A percentile compares a stretch with the other conserved stretches of the same genome.
Conservation (phyloP, 2,329 filamentous ascomycete species). For the Alternaria sp. region DNA sequence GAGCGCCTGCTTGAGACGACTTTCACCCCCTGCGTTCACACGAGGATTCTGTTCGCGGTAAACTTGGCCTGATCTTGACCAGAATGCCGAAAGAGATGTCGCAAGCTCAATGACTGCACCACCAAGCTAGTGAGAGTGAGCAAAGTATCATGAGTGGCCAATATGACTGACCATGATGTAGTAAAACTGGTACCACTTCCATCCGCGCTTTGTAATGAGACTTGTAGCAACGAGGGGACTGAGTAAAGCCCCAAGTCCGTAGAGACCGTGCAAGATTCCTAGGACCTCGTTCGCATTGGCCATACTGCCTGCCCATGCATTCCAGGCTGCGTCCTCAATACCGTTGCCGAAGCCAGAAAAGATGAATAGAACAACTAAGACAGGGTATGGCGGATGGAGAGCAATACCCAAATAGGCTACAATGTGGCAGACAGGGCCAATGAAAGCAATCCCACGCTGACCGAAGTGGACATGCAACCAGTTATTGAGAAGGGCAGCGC, state of each 20-base stretch:
- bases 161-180: slow-evolving; percentile 65
- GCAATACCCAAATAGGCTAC: slow-evolving; percentile 69
- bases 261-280: slow-evolving; percentile 73
- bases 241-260: slow-evolving; percentile 73
- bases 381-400: slow-evolving; percentile 72
- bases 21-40: slow-evolving; percentile 50
- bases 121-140: slow-evolving; percentile 39
- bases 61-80: slow-evolving; percentile 64
- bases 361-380: slow-evolving; percentile 68
- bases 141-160: background rate
- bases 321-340: slow-evolving; percentile 67
- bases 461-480: slow-evolving; percentile 68
- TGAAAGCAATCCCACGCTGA: slow-evolving; percentile 73
- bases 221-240: slow-evolving; percentile 73
- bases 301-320: slow-evolving; percentile 72
- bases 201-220: slow-evolving; percentile 67
- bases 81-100: slow-evolving; percentile 65
- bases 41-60: slow-evolving; percentile 61
- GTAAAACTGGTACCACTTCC: slow-evolving; percentile 76
- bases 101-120: slow-evolving; percentile 64
- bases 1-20: slow-evolving; percentile 60
- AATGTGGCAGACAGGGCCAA: slow-evolving; percentile 69
- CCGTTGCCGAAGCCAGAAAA: slow-evolving; percentile 76
- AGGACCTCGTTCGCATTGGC: slow-evolving; percentile 74
- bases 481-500: slow-evolving; percentile 69